These are phyloP conservation scores for Quercus ilex DNA, from an alignment of 306 rosid species.

Conservation along the genomic window DNA sequence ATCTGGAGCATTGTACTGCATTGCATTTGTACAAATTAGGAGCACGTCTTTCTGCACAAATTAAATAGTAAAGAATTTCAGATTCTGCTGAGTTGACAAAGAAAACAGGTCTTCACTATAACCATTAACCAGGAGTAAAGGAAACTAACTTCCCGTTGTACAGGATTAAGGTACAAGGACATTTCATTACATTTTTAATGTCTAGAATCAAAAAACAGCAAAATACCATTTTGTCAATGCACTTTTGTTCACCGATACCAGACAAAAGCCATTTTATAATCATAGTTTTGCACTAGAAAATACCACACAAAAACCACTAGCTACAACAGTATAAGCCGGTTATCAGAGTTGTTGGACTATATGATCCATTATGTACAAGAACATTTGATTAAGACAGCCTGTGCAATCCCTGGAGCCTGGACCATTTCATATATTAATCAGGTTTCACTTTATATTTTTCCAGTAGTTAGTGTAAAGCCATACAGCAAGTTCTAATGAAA, in stretches of 20 bases:
- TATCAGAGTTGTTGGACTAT: background rate
- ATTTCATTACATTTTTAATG: background rate
- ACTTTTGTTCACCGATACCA: background rate
- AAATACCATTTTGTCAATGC: background rate
- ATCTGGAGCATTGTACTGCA: slow-evolving; percentile 79
- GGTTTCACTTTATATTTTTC: background rate
- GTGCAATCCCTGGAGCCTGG: background rate
- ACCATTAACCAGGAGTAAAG: background rate
- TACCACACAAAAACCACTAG: background rate
- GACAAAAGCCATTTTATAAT: background rate
- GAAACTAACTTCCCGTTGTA: background rate
- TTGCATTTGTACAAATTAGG: slow-evolving; percentile 89
- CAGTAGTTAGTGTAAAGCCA: background rate
- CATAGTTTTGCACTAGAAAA: background rate
- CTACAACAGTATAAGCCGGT: background rate
- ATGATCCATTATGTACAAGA: background rate
- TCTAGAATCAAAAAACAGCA: background rate
- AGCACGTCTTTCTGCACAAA: slow-evolving; percentile 76
- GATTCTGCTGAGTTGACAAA: slow-evolving; percentile 5
- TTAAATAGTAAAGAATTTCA: slow-evolving; percentile 21
- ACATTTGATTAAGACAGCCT: background rate
- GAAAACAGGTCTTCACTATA: background rate
- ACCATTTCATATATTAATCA: background rate
- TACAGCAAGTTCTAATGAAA: background rate
- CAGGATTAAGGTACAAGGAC: background rate